These are phyloP conservation scores for Suillus weaverae DNA, from an alignment of 768 basidiomycete genomes.

Conservation along the genomic window DNA sequence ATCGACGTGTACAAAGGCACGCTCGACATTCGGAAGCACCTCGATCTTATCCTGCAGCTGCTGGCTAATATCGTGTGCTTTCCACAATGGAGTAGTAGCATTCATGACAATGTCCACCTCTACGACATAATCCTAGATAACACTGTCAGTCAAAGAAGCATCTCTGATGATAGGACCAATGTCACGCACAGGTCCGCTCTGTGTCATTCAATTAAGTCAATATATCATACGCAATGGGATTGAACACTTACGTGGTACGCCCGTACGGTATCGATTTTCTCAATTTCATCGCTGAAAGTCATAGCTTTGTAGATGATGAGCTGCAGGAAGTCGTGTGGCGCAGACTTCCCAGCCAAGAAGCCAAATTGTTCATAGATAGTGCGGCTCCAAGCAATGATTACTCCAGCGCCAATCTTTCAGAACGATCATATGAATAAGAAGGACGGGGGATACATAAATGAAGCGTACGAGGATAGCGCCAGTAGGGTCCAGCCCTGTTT, in stretches of 20 bases:
- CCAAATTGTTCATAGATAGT: conserved; percentile 84
- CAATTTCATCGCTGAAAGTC: conserved; percentile 86
- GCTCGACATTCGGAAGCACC: conserved; percentile 82
- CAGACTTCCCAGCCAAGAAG: conserved; percentile 88
- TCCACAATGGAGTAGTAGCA: conserved; percentile 84
- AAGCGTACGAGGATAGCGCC: conserved; percentile 70
- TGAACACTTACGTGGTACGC: conserved; percentile 77
- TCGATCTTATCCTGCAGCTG: conserved; percentile 88
- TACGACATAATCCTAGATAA: conserved; percentile 77
- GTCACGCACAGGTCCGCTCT: conserved; percentile 70
- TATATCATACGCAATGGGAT: not conserved
- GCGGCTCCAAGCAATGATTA: conserved; percentile 73
- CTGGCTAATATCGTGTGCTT: conserved; percentile 84
- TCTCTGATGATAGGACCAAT: not conserved
- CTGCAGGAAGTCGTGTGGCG: conserved; percentile 87
- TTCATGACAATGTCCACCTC: conserved; percentile 96
- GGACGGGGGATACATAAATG: not conserved
- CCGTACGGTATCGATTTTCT: conserved; percentile 86
- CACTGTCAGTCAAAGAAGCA: not conserved
- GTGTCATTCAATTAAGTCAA: conserved; percentile 1
- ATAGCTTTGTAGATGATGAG: conserved; percentile 87
- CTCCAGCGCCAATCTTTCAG: conserved; percentile 69
- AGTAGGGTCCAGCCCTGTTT: conserved; percentile 69
- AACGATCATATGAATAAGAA: conserved; percentile 11
- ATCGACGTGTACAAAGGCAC: conserved; percentile 95